A percentile compares a stretch with the other conserved stretches of the same genome.
Conservation (phyloP, 2,329 filamentous ascomycete species). For the Apiospora koreana region DNA sequence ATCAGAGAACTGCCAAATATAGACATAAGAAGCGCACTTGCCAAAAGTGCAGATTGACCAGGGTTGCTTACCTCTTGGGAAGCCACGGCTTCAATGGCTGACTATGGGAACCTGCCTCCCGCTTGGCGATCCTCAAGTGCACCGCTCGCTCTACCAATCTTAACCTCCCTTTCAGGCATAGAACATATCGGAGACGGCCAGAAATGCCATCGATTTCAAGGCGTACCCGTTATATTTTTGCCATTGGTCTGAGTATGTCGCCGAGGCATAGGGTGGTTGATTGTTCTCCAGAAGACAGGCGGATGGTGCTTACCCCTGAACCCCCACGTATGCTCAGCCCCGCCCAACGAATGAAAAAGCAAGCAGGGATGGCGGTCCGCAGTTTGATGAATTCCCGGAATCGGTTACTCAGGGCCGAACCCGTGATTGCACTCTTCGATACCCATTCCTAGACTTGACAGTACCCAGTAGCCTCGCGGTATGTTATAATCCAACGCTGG, state of each 20-base stretch:
- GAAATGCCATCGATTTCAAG: neutral
- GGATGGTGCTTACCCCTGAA: neutral
- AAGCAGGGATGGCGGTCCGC: neutral
- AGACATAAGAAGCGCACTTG: neutral
- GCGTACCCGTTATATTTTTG: too few relatives aligned
- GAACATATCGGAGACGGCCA: neutral
- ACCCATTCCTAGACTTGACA: too few relatives aligned
- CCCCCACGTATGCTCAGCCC: neutral
- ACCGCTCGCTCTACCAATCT: neutral
- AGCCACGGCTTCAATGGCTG: neutral
- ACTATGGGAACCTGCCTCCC: neutral
- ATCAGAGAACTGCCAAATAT: neutral
- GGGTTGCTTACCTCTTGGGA: neutral
- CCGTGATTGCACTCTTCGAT: too few relatives aligned
- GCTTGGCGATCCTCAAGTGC: neutral
- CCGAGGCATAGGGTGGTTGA: too few relatives aligned
- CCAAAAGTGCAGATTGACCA: neutral
- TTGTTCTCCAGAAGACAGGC: neutral
- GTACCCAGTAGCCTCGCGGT: too few relatives aligned
- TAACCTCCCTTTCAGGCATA: neutral
- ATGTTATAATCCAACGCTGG: too few relatives aligned
- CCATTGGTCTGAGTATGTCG: neutral
- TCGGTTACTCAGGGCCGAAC: neutral
- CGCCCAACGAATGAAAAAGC: neutral
- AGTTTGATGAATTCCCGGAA: neutral